Conservation (phyloP, 75 land plant species). For the Adiantum capillusveneris region DNA sequence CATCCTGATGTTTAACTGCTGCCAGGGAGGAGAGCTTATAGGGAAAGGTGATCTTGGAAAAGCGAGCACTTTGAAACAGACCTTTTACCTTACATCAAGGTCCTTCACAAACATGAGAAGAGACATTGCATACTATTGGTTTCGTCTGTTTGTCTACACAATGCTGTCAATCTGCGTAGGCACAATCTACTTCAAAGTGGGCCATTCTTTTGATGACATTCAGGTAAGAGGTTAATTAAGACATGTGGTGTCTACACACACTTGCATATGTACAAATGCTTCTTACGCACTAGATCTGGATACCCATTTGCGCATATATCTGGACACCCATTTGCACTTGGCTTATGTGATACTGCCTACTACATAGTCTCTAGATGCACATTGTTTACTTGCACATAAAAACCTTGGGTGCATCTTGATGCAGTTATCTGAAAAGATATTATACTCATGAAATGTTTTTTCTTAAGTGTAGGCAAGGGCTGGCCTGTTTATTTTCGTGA, state of each 20-base stretch:
- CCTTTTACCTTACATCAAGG: slow-evolving; percentile 17
- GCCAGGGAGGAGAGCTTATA: slow-evolving; percentile 22
- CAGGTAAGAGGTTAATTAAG: slow-evolving; percentile 6
- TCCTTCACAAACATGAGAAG: slow-evolving; percentile 27
- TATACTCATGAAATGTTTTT: neutral
- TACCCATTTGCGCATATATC: neutral
- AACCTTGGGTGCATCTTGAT: neutral
- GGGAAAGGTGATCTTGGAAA: slow-evolving; percentile 15
- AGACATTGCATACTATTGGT: slow-evolving; percentile 30
- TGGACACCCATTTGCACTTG: neutral
- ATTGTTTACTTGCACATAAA: too few species aligned
- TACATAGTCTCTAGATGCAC: too few species aligned
- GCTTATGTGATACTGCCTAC: too few species aligned
- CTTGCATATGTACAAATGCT: neutral
- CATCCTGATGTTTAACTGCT: too few species aligned
- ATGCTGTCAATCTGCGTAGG: slow-evolving; percentile 20
- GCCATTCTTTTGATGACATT: slow-evolving; percentile 17
- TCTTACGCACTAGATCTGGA: neutral
- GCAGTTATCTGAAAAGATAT: neutral
- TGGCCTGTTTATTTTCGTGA: slow-evolving; percentile 44
- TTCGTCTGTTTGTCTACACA: slow-evolving; percentile 17
- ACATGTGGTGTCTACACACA: neutral
- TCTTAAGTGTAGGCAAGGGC: slow-evolving; percentile 31
- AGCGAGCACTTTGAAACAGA: slow-evolving; percentile 21
- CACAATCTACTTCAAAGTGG: slow-evolving; percentile 22